Evolutionary conservation across 441 rosid genomes (phyloP).

Genomic region (Rhodomyrtus psidioides): DNA sequence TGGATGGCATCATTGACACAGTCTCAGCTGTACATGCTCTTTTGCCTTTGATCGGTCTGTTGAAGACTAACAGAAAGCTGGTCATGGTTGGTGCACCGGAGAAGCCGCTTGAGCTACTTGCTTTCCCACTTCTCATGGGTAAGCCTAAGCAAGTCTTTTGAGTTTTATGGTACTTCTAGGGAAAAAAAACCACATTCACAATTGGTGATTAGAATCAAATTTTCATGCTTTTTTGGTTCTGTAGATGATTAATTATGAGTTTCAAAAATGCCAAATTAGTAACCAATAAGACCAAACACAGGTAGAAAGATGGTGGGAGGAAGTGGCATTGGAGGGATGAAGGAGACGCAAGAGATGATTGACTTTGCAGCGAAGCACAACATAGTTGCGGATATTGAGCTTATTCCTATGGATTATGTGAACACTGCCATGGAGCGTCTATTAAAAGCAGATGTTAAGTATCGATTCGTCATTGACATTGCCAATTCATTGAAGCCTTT

Average conservation of each 20-base stretch:
- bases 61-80: neutral
- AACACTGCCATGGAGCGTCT: neutral
- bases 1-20: neutral
- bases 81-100: too few relatives aligned
- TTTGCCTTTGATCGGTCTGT: neutral
- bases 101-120: too few relatives aligned
- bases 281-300: neutral
- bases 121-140: too few relatives aligned
- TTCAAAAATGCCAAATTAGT: neutral
- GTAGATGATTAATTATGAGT: neutral
- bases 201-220: neutral
- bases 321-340: neutral
- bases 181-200: too few relatives aligned
- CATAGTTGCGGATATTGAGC: neutral
- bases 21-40: neutral
- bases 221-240: neutral
- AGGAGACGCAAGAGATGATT: too few relatives aligned
- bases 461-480: neutral
- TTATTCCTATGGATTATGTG: neutral
- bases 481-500: neutral
- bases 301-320: neutral
- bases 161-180: too few relatives aligned
- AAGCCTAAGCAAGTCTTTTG: too few relatives aligned
- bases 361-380: neutral
- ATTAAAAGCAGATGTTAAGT: neutral